Evolutionary conservation across 805 yeast genomes (phyloP), one percentile per base, ranked within the genome.

Genomic region (Yamadazyma olivae): DNA sequence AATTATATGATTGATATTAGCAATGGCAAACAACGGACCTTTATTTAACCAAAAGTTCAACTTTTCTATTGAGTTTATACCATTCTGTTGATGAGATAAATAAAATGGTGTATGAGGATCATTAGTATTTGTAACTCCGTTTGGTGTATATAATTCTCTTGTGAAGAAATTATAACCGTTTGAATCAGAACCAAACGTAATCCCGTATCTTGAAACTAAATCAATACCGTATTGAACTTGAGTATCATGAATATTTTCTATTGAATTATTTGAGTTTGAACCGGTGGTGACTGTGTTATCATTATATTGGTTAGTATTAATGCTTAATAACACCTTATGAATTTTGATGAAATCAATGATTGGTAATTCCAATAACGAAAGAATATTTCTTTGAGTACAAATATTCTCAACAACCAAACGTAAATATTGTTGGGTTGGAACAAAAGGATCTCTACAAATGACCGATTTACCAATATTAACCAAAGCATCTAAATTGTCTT

Each of bases 401-500:
- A 83, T 84, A 50, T 83, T 84, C 46, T 84, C 93, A 33, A 85
- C 83, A 15, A 85, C 89, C 62, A 83, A 70, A 48, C 83, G 70
- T 58, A 85, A 70, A 53, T 85, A 85, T 49, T 83, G 89, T 33
- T 77, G 81, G 2, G 93, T 82, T 17, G 95, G 95, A 3, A 83
- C 88, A 59, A 85, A 85, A 5, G 91, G 88, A 53, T 85, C 93
- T 41, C 83, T 75, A 49, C 91, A 84, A 39, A 79, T 75, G 7
- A 84, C 90, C 30, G 85, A 75, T 56, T 83, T 84, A 8, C 93
- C 93, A 15, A 85, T 73, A 48, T 83, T 82, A 35, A 81, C 88
- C 45, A 85, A 71, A 1, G 93, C 91, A 58, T 83, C 89, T 41
- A 85, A 60, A 43, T 77, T 75, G 54, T 79, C 82, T 52, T 79